A percentile compares a stretch with the other conserved stretches of the same genome.
These are phyloP conservation scores for Verticillium longisporum DNA, from an alignment of 2,329 filamentous ascomycete genomes.

Conservation along the genomic window DNA sequence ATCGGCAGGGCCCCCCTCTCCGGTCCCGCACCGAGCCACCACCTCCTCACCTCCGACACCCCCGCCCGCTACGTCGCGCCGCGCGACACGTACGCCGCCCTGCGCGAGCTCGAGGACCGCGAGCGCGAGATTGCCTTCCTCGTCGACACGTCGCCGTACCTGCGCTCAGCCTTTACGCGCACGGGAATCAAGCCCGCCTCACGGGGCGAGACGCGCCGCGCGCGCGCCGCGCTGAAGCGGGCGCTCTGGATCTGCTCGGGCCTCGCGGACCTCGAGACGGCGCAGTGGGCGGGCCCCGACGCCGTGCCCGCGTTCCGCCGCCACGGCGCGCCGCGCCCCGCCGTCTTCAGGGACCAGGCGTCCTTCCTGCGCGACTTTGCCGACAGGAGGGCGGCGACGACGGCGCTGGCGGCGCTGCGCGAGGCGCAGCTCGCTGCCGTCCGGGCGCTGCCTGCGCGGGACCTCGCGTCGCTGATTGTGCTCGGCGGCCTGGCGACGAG, in stretches of 20 bases:
- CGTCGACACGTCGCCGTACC: slow-evolving; percentile 5
- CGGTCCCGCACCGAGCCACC: slow-evolving; percentile 1
- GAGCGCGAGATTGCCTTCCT: slow-evolving; percentile 7
- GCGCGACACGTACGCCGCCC: slow-evolving; percentile 3
- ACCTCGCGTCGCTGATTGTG: slow-evolving; percentile 8
- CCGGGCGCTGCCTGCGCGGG: not conserved
- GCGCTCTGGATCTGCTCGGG: slow-evolving; percentile 9
- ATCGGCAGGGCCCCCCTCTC: slow-evolving; percentile 1
- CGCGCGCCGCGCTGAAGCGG: not conserved
- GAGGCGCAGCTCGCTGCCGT: slow-evolving; percentile 6
- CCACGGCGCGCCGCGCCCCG: not conserved
- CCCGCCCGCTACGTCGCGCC: slow-evolving; percentile 6
- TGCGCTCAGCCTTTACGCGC: not conserved
- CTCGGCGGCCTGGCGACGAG: slow-evolving; percentile 7
- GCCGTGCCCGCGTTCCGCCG: not conserved
- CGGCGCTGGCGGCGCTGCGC: not conserved
- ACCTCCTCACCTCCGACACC: slow-evolving; percentile 9
- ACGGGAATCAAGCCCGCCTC: not conserved
- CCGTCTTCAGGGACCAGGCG: not conserved
- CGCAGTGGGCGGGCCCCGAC: not conserved
- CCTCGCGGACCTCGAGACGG: slow-evolving; percentile 9
- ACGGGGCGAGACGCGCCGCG: not conserved
- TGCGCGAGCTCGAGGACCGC: slow-evolving; percentile 10
- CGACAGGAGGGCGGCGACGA: not conserved
- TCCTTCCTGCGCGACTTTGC: not conserved